Conservation (phyloP, 441 rosid species). For the Omphalea diandra region DNA sequence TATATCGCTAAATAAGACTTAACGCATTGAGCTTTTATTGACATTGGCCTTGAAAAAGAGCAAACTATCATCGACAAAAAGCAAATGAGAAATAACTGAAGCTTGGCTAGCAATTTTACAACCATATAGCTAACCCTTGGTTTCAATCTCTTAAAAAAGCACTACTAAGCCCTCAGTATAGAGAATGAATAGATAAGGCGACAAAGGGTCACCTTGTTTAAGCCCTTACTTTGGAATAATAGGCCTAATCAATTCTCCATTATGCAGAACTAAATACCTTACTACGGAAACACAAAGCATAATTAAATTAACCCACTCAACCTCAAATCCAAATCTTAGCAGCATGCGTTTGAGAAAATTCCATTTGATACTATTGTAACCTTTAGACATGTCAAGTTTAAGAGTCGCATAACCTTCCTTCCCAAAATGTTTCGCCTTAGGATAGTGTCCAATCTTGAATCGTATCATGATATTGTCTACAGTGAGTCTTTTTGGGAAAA, state of each 20-base stretch:
- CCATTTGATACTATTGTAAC: conserved; percentile 1
- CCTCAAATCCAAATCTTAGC: not conserved
- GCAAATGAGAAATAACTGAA: not conserved
- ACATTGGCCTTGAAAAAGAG: not conserved
- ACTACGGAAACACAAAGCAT: not conserved
- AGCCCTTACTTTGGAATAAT: not conserved
- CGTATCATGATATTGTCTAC: too few relatives aligned
- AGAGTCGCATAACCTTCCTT: not conserved
- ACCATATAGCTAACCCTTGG: too few relatives aligned
- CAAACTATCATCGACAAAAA: not conserved
- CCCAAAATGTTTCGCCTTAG: not conserved
- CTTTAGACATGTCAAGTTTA: not conserved
- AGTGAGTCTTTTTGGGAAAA: too few relatives aligned
- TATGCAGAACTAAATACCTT: not conserved
- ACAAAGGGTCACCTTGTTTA: not conserved
- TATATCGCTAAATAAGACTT: not conserved
- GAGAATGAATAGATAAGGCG: not conserved
- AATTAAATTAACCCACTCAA: not conserved
- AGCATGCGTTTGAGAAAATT: not conserved
- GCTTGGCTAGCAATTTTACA: not conserved
- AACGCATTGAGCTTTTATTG: not conserved
- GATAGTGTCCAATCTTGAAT: too few relatives aligned
- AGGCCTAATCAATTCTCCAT: not conserved
- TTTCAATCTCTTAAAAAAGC: too few relatives aligned
- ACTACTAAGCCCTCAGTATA: not conserved